A percentile compares a stretch with the other conserved stretches of the same genome.
Evolutionary conservation across 2,329 filamentous ascomycete species (phyloP).

Genomic region (Byssoonygena ceratinophila): DNA sequence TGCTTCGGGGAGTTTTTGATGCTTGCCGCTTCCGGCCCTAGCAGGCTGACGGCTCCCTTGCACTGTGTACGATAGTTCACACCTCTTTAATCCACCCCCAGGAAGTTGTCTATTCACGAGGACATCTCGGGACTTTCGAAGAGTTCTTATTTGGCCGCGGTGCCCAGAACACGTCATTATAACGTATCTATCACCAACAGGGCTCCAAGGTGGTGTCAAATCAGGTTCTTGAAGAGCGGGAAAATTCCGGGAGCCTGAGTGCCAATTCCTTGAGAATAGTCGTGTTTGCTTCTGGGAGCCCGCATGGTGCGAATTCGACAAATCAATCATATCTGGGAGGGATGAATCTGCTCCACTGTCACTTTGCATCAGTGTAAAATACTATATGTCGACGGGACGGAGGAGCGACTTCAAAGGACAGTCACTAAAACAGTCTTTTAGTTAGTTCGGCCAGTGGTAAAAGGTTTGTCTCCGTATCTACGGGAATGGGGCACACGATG

Average conservation of each 20-base stretch:
- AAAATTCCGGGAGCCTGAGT: too few relatives aligned
- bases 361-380: too few relatives aligned
- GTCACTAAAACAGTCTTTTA: too few relatives aligned
- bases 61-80: neutral
- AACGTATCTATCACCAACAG: neutral
- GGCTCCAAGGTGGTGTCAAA: neutral
- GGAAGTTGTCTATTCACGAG: neutral
- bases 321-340: too few relatives aligned
- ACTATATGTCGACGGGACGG: too few relatives aligned
- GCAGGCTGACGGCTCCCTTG: neutral
- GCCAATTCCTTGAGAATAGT: neutral
- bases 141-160: neutral
- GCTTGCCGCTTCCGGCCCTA: neutral
- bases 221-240: neutral
- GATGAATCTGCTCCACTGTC: too few relatives aligned
- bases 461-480: neutral
- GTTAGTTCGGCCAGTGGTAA: neutral
- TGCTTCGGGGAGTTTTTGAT: constrained; percentile 1
- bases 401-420: neutral
- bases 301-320: neutral
- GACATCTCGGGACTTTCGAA: neutral
- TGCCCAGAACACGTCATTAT: neutral
- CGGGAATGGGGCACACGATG: neutral
- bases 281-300: neutral
- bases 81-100: too few relatives aligned